phyloP scores from a whole-genome alignment of 495 filamentous ascomycete genomes.

The Lentithecium fluviatile region DNA sequence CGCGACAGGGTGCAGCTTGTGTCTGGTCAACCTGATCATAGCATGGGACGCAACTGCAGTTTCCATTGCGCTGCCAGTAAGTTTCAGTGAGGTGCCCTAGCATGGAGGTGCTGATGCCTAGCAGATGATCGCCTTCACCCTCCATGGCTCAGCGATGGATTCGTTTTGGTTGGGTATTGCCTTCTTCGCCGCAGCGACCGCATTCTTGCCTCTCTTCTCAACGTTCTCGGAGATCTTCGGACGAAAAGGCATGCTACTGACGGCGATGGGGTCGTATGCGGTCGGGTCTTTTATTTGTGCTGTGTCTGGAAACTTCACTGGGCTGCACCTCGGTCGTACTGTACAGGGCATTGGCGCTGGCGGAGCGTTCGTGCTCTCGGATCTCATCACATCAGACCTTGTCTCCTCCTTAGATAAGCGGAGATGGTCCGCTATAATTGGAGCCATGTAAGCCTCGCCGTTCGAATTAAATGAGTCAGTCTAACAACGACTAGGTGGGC shows the following conservation, averaged over 20 bases:
- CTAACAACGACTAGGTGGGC: conserved; percentile 41
- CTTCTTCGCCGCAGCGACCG: conserved; percentile 51
- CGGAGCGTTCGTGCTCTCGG: conserved; percentile 60
- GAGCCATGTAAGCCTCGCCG: conserved; percentile 28
- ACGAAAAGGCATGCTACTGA: conserved; percentile 48
- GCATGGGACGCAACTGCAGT: conserved; percentile 72
- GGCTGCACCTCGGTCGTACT: conserved; percentile 63
- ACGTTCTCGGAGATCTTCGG: conserved; percentile 53
- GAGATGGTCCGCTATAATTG: conserved; percentile 46
- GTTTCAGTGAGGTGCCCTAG: conserved; percentile 17
- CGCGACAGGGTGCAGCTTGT: conserved; percentile 48
- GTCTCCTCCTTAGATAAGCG: conserved; percentile 51
- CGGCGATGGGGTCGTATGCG: conserved; percentile 54
- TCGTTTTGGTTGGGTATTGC: conserved; percentile 58
- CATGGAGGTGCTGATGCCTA: background rate
- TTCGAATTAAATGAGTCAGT: background rate
- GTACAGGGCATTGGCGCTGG: conserved; percentile 74
- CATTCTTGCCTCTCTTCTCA: conserved; percentile 35
- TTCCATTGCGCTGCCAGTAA: conserved; percentile 66
- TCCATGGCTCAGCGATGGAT: conserved; percentile 54
- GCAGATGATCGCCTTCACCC: conserved; percentile 50
- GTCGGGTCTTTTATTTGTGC: conserved; percentile 60
- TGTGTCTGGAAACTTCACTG: conserved; percentile 56
- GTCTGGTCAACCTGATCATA: conserved; percentile 62
- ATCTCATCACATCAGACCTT: conserved; percentile 65